phyloP scores from a whole-genome alignment of 2,329 filamentous ascomycete genomes.

The Sporothrix pallida region DNA sequence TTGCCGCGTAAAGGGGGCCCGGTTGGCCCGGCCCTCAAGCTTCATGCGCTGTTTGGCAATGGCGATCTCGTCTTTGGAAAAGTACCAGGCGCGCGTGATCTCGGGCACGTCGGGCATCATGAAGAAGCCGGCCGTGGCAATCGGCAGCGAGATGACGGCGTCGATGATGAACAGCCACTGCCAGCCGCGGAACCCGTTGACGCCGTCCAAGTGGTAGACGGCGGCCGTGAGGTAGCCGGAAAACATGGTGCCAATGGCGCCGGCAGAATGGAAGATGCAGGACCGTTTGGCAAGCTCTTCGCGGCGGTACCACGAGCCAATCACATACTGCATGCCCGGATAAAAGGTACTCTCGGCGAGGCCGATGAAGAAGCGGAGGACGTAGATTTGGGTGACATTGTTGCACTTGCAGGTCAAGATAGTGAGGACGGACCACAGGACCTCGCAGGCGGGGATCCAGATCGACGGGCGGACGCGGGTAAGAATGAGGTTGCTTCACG shows the following conservation, averaged over 20 bases:
- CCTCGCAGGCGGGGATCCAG: conserved; percentile 52
- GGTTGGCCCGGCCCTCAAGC: conserved; percentile 53
- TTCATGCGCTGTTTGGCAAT: conserved; percentile 50
- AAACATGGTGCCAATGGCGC: conserved; percentile 61
- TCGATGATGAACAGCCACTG: conserved; percentile 65
- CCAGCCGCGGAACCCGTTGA: conserved; percentile 58
- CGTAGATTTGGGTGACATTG: conserved; percentile 48
- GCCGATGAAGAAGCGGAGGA: conserved; percentile 52
- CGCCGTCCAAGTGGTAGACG: conserved; percentile 58
- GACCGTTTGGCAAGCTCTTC: conserved; percentile 58
- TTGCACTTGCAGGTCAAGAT: conserved; percentile 44
- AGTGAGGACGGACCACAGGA: conserved; percentile 47
- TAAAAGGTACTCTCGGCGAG: conserved; percentile 51
- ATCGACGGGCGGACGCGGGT: conserved; percentile 52
- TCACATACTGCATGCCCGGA: conserved; percentile 51
- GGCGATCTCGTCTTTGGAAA: conserved; percentile 47
- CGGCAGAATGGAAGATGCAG: conserved; percentile 55
- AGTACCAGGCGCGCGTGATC: conserved; percentile 48
- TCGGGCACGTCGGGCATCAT: conserved; percentile 50
- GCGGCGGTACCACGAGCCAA: conserved; percentile 53
- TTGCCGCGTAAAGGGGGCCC: conserved; percentile 48
- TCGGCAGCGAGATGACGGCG: conserved; percentile 61
- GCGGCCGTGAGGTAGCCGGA: conserved; percentile 63
- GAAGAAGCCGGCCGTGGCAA: conserved; percentile 60
- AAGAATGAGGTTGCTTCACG: conserved; percentile 44